Base-by-base conservation (phyloP, 2,329 filamentous ascomycete species). In the Ploettnerulaceae sp. region DNA sequence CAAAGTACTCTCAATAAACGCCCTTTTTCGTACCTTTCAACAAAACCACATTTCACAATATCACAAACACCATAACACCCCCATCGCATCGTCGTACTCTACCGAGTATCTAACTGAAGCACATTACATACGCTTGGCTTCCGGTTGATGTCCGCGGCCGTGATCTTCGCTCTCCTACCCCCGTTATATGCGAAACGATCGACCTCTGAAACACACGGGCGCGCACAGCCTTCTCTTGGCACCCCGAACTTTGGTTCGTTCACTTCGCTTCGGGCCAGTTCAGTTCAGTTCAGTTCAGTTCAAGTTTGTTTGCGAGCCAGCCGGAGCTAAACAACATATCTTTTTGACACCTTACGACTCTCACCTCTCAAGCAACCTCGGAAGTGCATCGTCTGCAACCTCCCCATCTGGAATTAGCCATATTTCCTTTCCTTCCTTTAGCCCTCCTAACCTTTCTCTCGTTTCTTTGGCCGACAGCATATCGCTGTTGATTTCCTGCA, bases 401-500 rank as follows among this genome's bases (percentile, higher is more conserved):
- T 14, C 29, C 20, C 36, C 25, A 12, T 26, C 3, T 20, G 36
- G 24, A 32, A 42, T 12, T 9, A 7, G 8, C 3, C 22, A 32
- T 20, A 11, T 20, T 15, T 15, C 32, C 3, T 15, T 15, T 15
- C 18, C 32, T 5, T 15, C 32, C 32, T 34, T 15, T 5, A 11
- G n/a, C 14, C 32, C 21, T 29, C 8, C 24, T 44, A 18, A 15
- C 32, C 25, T 34, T 12, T 29, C 5, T 14, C 14, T 38, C 17
- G 7, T 24, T 8, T 14, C 14, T n/a, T 31, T 33, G 35, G 26
- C 37, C 34, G 50, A 50, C 29, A 26, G 34, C 34, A 31, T 37
- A n/a, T n/a, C 20, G 45, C 48, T 54, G 44, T 32, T 47, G 46
- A 49, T 49, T 46, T 41, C 42, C 24, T 48, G 38, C 46, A 21